Percentiles rank a stretch among this genome's conserved stretches.
Conservation (phyloP, 2,329 filamentous ascomycete species). For the Trichoderma guizhouense region DNA sequence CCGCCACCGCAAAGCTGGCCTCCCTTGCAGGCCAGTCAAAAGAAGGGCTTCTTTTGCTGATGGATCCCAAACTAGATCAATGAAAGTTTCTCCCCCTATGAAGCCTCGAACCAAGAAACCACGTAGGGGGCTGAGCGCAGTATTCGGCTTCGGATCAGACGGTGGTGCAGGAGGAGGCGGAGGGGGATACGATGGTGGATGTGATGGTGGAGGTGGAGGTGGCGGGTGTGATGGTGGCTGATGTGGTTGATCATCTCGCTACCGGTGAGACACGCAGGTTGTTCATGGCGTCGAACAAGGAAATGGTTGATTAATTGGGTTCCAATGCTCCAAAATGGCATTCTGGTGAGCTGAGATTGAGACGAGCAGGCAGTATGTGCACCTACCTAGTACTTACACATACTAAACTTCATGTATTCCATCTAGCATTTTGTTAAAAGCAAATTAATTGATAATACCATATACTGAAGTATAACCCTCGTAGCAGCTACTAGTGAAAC, state of each 20-base stretch:
- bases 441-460: too few relatives aligned
- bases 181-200: neutral
- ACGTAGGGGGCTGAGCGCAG: neutral
- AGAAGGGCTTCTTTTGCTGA: neutral
- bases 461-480: too few relatives aligned
- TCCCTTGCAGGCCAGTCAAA: slow-evolving; percentile 35
- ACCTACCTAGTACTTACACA: too few relatives aligned
- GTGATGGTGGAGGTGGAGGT: neutral
- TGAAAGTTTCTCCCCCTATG: neutral
- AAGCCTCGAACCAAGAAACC: neutral
- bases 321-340: neutral
- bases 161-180: neutral
- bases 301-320: neutral
- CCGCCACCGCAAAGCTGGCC: slow-evolving; percentile 43
- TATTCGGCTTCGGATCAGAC: neutral
- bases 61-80: neutral
- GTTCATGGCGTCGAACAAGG: neutral
- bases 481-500: too few relatives aligned
- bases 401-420: too few relatives aligned
- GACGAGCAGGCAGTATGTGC: too few relatives aligned
- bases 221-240: neutral
- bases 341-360: too few relatives aligned
- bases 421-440: too few relatives aligned
- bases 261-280: neutral
- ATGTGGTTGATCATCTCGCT: neutral